phyloP scores from a whole-genome alignment of 192 early-diverging fungal species.

The Dissophora globulifera region DNA sequence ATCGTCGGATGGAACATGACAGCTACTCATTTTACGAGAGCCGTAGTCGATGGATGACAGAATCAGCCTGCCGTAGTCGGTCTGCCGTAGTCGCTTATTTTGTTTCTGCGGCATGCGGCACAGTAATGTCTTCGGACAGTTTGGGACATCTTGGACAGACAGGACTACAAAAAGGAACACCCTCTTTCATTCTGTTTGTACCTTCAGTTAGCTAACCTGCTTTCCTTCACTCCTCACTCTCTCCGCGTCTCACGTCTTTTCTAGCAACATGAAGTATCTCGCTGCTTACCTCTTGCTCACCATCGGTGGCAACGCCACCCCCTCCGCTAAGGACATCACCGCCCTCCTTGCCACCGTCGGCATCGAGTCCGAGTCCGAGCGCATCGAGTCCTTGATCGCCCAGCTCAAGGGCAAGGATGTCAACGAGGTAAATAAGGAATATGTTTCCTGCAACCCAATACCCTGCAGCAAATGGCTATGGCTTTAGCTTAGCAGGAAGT shows the following conservation, averaged over 20 bases:
- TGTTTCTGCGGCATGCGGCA: no score
- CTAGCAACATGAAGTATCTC: slow-evolving; percentile 88
- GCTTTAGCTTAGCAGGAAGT: no score
- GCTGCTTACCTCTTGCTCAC: slow-evolving; percentile 97
- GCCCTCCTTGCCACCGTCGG: slow-evolving; percentile 90
- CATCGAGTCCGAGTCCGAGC: slow-evolving; percentile 87
- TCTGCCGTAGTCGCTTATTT: neutral
- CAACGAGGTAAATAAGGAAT: slow-evolving; percentile 83
- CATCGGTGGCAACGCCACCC: slow-evolving; percentile 84
- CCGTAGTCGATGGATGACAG: slow-evolving; percentile 13
- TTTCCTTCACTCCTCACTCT: slow-evolving; percentile 4
- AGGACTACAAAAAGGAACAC: slow-evolving; percentile 2
- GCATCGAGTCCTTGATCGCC: slow-evolving; percentile 80
- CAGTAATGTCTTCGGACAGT: no score
- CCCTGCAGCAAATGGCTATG: no score
- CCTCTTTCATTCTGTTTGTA: no score
- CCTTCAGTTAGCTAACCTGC: no score
- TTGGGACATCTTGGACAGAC: no score
- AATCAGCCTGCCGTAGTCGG: slow-evolving; percentile 12
- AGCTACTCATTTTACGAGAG: no score
- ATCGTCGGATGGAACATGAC: slow-evolving; percentile 1
- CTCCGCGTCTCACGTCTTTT: neutral
- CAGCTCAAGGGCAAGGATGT: slow-evolving; percentile 92
- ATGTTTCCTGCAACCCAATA: no score
- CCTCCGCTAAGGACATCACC: slow-evolving; percentile 82